Conservation (phyloP, 1,284 basidiomycete species). For the Xanthoconium separans region DNA sequence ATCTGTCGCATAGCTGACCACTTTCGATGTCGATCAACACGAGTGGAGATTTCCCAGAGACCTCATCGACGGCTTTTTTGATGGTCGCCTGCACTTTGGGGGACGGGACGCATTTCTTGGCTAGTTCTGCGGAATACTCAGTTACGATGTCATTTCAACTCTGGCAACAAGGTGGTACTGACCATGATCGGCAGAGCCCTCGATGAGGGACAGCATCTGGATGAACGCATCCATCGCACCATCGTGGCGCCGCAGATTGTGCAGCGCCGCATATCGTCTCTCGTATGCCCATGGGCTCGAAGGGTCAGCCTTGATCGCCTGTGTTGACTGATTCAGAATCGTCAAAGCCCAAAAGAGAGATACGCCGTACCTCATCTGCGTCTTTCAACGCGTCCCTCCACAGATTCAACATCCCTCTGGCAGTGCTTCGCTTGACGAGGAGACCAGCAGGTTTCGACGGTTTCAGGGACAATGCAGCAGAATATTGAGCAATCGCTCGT, state of each 20-base stretch:
- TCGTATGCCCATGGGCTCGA: not conserved
- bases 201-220: not conserved
- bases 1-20: slow-evolving; percentile 8
- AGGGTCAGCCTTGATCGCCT: not conserved
- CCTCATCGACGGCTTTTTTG: not conserved
- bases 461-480: not conserved
- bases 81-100: not conserved
- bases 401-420: not conserved
- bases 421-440: not conserved
- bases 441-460: not conserved
- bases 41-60: not conserved
- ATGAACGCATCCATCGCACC: not conserved
- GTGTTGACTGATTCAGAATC: not conserved
- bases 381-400: slow-evolving; percentile 5
- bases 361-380: not conserved
- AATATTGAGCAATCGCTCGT: not conserved
- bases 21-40: slow-evolving; percentile 7
- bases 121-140: not conserved
- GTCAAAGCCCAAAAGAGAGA: not conserved
- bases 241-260: not conserved
- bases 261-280: not conserved
- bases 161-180: not conserved
- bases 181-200: not conserved
- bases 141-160: not conserved
- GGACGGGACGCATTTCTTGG: not conserved